phyloP scores from a whole-genome alignment of 2,329 filamentous ascomycete genomes.

The Ophiocordyceps camponoti-leonardi region DNA sequence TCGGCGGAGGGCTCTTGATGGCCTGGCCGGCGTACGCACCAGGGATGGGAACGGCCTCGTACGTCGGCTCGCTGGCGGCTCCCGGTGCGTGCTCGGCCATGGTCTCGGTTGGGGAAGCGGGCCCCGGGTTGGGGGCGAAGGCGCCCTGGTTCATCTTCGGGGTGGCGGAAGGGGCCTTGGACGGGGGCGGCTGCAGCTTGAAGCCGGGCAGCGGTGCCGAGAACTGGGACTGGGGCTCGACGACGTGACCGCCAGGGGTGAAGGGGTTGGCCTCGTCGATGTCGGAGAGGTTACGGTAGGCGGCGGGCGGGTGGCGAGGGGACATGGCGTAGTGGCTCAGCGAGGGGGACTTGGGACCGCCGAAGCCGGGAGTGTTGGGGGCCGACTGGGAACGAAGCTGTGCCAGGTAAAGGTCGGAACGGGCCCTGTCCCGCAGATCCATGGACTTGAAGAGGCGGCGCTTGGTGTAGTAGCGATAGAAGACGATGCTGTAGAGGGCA shows the following conservation, averaged over 20 bases:
- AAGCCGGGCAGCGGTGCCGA: constrained; percentile 43
- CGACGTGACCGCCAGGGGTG: constrained; percentile 36
- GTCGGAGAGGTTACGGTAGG: constrained; percentile 32
- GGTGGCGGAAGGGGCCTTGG: constrained; percentile 60
- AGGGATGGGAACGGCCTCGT: constrained; percentile 76
- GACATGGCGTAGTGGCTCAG: constrained; percentile 33
- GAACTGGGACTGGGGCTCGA: constrained; percentile 47
- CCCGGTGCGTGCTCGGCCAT: constrained; percentile 38
- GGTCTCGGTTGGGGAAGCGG: constrained; percentile 5
- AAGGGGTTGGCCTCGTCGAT: constrained; percentile 28
- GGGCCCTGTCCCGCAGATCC: constrained; percentile 84
- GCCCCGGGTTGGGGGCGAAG: constrained; percentile 32
- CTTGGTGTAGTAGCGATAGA: constrained; percentile 97
- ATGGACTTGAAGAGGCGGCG: constrained; percentile 90
- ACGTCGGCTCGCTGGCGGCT: constrained; percentile 66
- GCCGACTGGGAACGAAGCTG: constrained; percentile 73
- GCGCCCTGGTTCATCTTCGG: constrained; percentile 47
- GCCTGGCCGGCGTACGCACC: constrained; percentile 54
- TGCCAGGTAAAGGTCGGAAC: constrained; percentile 86
- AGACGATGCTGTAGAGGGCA: constrained; percentile 80
- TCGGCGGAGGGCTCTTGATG: constrained; percentile 31
- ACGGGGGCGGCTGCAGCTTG: constrained; percentile 71
- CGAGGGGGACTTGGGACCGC: constrained; percentile 44
- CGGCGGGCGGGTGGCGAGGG: constrained; percentile 41
- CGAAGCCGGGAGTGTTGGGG: constrained; percentile 85